Conservation (phyloP, 176 grass and related monocot genomes). For the Oryza glaberrima region DNA sequence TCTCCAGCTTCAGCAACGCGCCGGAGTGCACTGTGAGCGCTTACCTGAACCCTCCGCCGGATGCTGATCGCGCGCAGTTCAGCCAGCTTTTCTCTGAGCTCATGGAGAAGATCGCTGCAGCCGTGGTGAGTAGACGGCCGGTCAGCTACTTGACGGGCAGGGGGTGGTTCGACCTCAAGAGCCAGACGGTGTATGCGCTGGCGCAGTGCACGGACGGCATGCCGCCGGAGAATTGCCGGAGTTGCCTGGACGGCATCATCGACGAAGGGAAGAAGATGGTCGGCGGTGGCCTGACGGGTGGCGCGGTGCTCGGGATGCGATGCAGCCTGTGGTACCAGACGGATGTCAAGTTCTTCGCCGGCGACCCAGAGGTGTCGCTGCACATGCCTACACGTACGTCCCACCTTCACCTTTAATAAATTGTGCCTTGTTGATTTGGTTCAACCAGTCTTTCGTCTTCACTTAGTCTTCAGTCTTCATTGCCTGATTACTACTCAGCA, state of each 20-base stretch:
- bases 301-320: constrained; percentile 6
- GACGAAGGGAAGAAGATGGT: not conserved
- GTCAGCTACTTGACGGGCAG: constrained; percentile 33
- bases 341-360: constrained; percentile 24
- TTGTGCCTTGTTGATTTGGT: not conserved
- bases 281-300: constrained; percentile 23
- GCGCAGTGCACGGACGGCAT: constrained; percentile 50
- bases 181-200: constrained; percentile 43
- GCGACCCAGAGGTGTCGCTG: not conserved
- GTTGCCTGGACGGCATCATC: not conserved
- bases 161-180: constrained; percentile 27
- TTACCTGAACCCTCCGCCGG: constrained; percentile 23
- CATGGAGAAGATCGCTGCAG: constrained; percentile 2
- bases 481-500: not conserved
- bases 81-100: constrained; percentile 1
- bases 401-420: constrained; percentile 11
- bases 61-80: not conserved
- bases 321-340: constrained; percentile 54
- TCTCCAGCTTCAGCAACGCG: constrained; percentile 26
- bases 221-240: not conserved
- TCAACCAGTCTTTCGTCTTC: not conserved
- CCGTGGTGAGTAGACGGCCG: not conserved
- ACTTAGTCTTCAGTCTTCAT: not conserved
- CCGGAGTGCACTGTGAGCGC: not conserved
- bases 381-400: constrained; percentile 44